phyloP scores from a whole-genome alignment of 2,329 filamentous ascomycete species.

The Diplodia sapinea region DNA sequence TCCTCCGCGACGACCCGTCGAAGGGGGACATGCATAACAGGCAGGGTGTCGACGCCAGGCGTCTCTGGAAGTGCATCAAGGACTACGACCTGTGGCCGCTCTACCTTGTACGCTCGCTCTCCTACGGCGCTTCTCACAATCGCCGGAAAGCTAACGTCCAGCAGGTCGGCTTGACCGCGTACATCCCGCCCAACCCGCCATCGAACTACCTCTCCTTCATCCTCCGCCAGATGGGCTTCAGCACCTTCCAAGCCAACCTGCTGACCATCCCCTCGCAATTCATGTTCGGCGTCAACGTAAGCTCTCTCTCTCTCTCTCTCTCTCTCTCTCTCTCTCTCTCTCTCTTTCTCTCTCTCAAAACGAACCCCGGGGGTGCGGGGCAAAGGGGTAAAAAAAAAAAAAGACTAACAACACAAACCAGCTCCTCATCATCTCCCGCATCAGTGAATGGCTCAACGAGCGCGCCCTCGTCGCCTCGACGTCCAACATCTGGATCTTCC shows the following conservation, averaged over 20 bases:
- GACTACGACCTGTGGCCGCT: constrained; percentile 50
- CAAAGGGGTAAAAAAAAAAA: neutral
- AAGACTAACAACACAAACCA: constrained; percentile 32
- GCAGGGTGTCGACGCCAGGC: constrained; percentile 41
- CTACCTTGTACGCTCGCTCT: constrained; percentile 35
- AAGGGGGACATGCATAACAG: constrained; percentile 48
- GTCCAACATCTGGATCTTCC: constrained; percentile 59
- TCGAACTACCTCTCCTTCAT: constrained; percentile 56
- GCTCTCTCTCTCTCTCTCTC: neutral
- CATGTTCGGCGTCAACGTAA: constrained; percentile 48
- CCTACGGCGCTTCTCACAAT: no score
- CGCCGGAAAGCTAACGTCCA: neutral
- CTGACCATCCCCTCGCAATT: constrained; percentile 42
- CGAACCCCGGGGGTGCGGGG: no score
- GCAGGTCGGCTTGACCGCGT: constrained; percentile 43
- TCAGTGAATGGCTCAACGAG: constrained; percentile 55
- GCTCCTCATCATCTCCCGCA: constrained; percentile 54
- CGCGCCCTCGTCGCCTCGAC: constrained; percentile 54
- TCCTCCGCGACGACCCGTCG: constrained; percentile 31
- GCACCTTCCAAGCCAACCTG: constrained; percentile 39
- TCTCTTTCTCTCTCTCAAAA: no score
- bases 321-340: no score
- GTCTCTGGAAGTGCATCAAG: constrained; percentile 44
- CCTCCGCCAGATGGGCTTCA: constrained; percentile 50
- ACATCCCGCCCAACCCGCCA: constrained; percentile 53